A percentile compares a stretch with the other conserved stretches of the same genome.
Evolutionary conservation across 148 eudicot species (phyloP).

Genomic region (Dianthus caryophyllus): DNA sequence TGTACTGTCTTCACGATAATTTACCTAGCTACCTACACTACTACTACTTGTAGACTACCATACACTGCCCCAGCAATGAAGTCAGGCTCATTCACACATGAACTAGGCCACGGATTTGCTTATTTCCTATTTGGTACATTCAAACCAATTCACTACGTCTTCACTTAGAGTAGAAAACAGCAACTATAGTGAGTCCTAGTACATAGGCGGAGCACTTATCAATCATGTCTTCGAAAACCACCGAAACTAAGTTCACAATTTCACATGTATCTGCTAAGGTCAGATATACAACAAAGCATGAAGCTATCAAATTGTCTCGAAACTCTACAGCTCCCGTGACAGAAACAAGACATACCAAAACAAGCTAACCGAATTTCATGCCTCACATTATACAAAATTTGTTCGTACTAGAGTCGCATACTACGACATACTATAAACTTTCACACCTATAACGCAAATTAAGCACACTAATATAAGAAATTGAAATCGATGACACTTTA

Average conservation of each 20-base stretch:
- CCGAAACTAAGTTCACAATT: background rate
- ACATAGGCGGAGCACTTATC: background rate
- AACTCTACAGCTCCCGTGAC: background rate
- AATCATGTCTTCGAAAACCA: background rate
- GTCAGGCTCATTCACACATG: background rate
- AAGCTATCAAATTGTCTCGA: too few relatives aligned
- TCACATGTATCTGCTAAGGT: background rate
- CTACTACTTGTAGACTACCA: background rate
- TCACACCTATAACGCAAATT: background rate
- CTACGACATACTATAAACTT: background rate
- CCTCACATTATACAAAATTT: background rate
- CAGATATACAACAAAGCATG: background rate
- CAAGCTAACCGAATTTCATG: background rate
- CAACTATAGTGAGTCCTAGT: too few relatives aligned
- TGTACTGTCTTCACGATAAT: too few relatives aligned
- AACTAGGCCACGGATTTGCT: background rate
- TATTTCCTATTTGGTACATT: too few relatives aligned
- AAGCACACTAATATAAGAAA: background rate
- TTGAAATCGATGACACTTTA: constrained; percentile 13
- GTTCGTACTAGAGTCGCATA: background rate
- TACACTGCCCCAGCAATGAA: background rate
- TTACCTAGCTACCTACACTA: too few relatives aligned
- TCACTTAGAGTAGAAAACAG: too few relatives aligned
- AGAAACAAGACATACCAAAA: background rate
- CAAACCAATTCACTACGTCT: too few relatives aligned